Base-by-base conservation (phyloP, 768 basidiomycete species). In the Boletus rex-veris region DNA sequence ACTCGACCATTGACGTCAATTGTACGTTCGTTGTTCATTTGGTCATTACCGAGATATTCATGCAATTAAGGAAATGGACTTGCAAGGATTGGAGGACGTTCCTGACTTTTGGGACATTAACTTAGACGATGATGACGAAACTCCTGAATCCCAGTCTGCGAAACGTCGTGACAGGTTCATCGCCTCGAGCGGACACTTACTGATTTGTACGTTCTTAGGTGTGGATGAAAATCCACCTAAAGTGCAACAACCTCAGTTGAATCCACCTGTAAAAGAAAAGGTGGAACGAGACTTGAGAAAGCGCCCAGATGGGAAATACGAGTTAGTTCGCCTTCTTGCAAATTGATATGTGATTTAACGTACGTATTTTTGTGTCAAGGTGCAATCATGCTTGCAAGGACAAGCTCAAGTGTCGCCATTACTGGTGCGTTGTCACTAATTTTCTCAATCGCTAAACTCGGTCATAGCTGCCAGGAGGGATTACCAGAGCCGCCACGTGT, bases 381-480 rank as follows among this genome's bases (percentile, higher is more conserved):
- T 93, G 91, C 63, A 88, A 88, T 59, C 91, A 93, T 60, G 48
- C 77, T 19, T 93, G 91, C 76, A 89, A 86, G 65, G 83, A 90
- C 62, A 92, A 91, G 68, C 71, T 73, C 5, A 77, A 74, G 40
- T 93, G 91, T 64, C 80, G 85, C 24, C 91, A 93, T 73, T 65
- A 84, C 35, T 92, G 91, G 91, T 58, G 74, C 39, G 47, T 58
- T 28, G 48, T 14, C 58, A 58, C 38, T 40, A 43, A 38, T 42
- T 24, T 28, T 16, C 21, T 41, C 9, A 3, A 37, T 48, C 49
- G 37, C 59, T 64, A 50, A 64, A 18, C 48, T 39, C 48, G 45
- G 45, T 26, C 39, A n/a, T 58, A 93, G 90, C 64, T 92, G 90
- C 61, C 80, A 83, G 36, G 85, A 91, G 21, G 90, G 90, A 1